Evolutionary conservation across 1,284 basidiomycete species (phyloP).

Genomic region (Leccinum insolens): DNA sequence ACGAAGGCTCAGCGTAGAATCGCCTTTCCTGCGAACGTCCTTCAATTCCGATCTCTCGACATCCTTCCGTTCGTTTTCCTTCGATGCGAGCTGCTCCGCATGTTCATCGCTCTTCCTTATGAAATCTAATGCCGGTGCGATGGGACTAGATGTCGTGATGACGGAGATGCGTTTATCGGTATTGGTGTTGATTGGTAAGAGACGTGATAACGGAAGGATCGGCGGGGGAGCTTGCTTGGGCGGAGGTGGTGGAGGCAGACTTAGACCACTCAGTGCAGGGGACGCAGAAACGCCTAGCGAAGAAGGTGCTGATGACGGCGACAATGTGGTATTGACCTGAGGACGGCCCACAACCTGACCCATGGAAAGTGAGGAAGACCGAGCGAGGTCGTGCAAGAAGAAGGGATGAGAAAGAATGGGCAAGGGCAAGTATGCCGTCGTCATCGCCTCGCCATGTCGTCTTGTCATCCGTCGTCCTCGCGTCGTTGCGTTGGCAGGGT

Average conservation of each 20-base stretch:
- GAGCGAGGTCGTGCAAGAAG: no score
- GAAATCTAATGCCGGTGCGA: slow-evolving; percentile 38
- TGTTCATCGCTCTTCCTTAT: slow-evolving; percentile 36
- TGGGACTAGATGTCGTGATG: slow-evolving; percentile 36
- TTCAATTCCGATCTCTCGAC: slow-evolving; percentile 55
- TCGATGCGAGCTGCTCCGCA: slow-evolving; percentile 22
- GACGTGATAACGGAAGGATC: slow-evolving; percentile 16
- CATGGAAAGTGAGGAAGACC: slow-evolving; percentile 38
- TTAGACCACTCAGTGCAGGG: slow-evolving; percentile 30
- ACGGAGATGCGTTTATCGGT: slow-evolving; percentile 34
- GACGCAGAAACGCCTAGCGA: slow-evolving; percentile 28
- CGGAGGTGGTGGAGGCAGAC: slow-evolving; percentile 33
- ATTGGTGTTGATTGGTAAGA: slow-evolving; percentile 28
- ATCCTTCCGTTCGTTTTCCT: slow-evolving; percentile 34
- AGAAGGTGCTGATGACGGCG: slow-evolving; percentile 34
- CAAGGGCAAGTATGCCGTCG: no score
- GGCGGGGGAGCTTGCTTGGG: slow-evolving; percentile 36
- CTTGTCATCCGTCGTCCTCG: no score
- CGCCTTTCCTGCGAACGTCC: slow-evolving; percentile 73
- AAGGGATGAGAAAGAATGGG: no score
- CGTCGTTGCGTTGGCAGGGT: no score
- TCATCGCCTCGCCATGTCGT: no score
- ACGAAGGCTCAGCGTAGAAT: slow-evolving; percentile 71
- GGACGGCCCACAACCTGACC: slow-evolving; percentile 42
- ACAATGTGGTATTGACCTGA: slow-evolving; percentile 30